A percentile compares a stretch with the other conserved stretches of the same genome.
These are phyloP conservation scores for Colletotrichum endophyticum DNA, from an alignment of 2,329 filamentous ascomycete species.

Conservation along the genomic window DNA sequence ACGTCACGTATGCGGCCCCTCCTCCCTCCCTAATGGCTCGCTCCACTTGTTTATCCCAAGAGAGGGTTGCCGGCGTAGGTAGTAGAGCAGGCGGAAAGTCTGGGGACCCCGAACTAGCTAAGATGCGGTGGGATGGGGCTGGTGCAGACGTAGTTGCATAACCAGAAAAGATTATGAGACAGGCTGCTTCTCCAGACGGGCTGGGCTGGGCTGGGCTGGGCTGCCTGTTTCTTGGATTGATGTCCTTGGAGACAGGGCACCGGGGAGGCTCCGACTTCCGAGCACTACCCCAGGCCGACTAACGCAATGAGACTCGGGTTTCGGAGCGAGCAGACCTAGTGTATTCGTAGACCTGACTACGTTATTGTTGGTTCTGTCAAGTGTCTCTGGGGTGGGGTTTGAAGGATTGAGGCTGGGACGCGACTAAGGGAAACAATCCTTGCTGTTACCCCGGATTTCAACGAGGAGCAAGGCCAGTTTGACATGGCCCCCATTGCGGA, in stretches of 20 bases:
- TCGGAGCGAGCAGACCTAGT: neutral
- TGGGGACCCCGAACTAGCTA: neutral
- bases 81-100: neutral
- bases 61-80: neutral
- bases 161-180: neutral
- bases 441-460: slow-evolving; percentile 2
- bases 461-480: neutral
- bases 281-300: neutral
- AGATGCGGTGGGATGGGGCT: neutral
- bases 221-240: neutral
- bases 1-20: slow-evolving; percentile 1
- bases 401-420: neutral
- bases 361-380: neutral
- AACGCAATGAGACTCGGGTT: neutral
- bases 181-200: neutral
- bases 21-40: neutral
- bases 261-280: neutral
- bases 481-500: neutral
- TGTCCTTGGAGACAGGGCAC: neutral
- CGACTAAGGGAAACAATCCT: neutral
- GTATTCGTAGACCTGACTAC: neutral
- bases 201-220: neutral
- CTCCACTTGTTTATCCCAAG: neutral
- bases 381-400: neutral
- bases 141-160: neutral